Base-by-base conservation (phyloP, 208 protist genomes). In the Lotmaria passim region DNA sequence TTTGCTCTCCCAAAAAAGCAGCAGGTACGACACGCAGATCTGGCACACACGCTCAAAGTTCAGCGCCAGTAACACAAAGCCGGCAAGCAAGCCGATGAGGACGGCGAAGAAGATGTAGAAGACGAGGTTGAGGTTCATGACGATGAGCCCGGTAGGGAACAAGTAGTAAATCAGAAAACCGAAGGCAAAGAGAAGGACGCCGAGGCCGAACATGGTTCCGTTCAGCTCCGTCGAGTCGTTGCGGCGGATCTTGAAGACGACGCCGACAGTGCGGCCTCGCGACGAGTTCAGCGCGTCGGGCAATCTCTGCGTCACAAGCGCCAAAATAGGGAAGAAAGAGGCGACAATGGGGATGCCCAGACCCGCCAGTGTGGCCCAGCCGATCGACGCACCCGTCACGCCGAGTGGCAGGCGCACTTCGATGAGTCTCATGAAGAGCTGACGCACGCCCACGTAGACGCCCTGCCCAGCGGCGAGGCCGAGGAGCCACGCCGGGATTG, bases 71-170 rank as follows among this genome's bases (percentile, higher is more conserved):
- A 98, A 33, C 10, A 96, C 81, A 3, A 98, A 58, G 12, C 97
- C 97, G 11, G 89, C 73, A 6, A 98, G 67, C 79, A 98, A 89
- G n/a, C 77, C 82, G 51, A 98, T 61, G 7, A 99, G 67, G 7
- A 98, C 57, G 24, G 71, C 76, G 52, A 99, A 96, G 81, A 99
- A 98, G 67, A 99, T 95, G 78, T 95, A 94, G 24, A 98, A 86
- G 34, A 99, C 69, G 2, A 98, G 67, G 21, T 46, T 51, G 2
- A 98, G 65, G 60, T 99, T 94, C 60, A 93, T 84, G 10, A 71
- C 69, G 11, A 99, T 38, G 0, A 99, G 52, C 0, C 81, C 74
- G 24, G 94, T 79, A 24, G 98, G 98, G 23, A 99, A 89, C 10
- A 98, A 41, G 67, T 97, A 98, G 80, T 98, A 98, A 12, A 99